These are phyloP conservation scores for Waltergamsia citrina DNA, from an alignment of 2,329 filamentous ascomycete species.

Conservation along the genomic window DNA sequence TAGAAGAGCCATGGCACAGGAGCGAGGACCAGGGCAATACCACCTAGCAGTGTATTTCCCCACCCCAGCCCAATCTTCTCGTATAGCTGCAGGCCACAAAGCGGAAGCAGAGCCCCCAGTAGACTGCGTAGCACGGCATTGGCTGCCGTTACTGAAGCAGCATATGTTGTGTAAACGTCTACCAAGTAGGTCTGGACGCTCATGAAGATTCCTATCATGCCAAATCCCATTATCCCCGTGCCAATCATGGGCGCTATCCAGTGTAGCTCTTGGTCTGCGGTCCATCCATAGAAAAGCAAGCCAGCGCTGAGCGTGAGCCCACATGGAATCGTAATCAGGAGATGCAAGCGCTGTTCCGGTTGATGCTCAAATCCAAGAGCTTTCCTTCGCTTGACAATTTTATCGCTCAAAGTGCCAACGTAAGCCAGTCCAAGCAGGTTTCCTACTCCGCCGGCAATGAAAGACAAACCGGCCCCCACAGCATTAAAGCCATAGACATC, in stretches of 20 bases:
- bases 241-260: constrained; percentile 12
- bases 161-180: constrained; percentile 11
- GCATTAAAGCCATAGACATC: constrained; percentile 26
- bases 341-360: constrained; percentile 9
- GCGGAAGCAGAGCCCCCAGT: constrained; percentile 25
- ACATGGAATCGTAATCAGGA: constrained; percentile 9
- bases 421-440: constrained; percentile 10
- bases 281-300: constrained; percentile 3
- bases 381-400: constrained; percentile 7
- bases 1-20: constrained; percentile 21
- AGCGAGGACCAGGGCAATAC: constrained; percentile 21
- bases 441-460: constrained; percentile 11
- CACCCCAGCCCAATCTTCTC: constrained; percentile 25
- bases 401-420: constrained; percentile 9
- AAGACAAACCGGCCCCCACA: constrained; percentile 8
- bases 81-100: constrained; percentile 27
- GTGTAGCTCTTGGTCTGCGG: constrained; percentile 1
- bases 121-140: constrained; percentile 16
- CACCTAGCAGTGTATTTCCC: constrained; percentile 29
- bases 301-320: constrained; percentile 6
- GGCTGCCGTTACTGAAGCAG: constrained; percentile 13
- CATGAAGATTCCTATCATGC: constrained; percentile 30
- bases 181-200: constrained; percentile 29
- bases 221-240: constrained; percentile 31
- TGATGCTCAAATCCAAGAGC: constrained; percentile 3